Evolutionary conservation across 345 rosid genomes (phyloP).

Genomic region (Zanthoxylum bungeanum): DNA sequence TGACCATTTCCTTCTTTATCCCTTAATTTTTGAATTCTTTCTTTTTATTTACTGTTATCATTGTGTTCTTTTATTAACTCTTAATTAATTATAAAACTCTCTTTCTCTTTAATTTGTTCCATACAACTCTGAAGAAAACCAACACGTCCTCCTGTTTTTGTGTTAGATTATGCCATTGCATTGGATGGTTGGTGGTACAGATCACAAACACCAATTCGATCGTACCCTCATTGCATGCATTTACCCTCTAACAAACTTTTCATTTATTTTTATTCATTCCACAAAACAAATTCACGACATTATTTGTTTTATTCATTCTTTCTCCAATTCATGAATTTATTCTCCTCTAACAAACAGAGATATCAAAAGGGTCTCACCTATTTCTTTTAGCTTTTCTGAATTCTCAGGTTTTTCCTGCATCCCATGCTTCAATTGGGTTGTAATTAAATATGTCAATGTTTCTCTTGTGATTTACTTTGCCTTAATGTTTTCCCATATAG

Average conservation of each 20-base stretch:
- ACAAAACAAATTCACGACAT: not conserved
- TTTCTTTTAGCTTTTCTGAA: not conserved
- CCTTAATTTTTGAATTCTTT: not conserved
- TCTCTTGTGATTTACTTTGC: not conserved
- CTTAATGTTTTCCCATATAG: not conserved
- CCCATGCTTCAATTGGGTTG: too few species aligned
- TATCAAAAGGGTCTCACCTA: not conserved
- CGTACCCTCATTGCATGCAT: not conserved
- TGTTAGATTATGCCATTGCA: not conserved
- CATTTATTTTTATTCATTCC: not conserved
- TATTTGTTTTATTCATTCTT: not conserved
- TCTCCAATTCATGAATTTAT: not conserved
- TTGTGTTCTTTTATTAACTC: not conserved
- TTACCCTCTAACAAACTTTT: slow-evolving; percentile 7
- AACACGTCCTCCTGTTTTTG: not conserved
- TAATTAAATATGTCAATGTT: not conserved
- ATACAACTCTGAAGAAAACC: slow-evolving; percentile 1
- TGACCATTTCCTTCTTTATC: slow-evolving; percentile 9
- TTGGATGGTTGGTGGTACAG: slow-evolving; percentile 7
- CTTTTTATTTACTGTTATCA: not conserved
- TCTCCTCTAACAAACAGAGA: not conserved
- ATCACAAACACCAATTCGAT: slow-evolving; percentile 1
- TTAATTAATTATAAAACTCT: not conserved
- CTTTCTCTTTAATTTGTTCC: not conserved
- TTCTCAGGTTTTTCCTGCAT: slow-evolving; percentile 7